Evolutionary conservation across 441 rosid genomes (phyloP).

Genomic region (Bruguiera hainesii): DNA sequence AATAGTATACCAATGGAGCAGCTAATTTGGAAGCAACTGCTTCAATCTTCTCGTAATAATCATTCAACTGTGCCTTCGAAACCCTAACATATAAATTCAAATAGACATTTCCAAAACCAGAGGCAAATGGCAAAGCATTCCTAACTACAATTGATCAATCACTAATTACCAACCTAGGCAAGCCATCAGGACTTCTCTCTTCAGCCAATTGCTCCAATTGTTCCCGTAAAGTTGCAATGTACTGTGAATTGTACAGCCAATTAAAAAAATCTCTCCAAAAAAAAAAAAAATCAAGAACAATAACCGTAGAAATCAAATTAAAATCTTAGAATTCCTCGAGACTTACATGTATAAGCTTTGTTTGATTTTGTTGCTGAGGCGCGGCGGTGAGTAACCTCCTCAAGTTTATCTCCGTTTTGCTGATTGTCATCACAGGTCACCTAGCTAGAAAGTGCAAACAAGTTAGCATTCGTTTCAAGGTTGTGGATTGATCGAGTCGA

Average conservation of each 20-base stretch:
- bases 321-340: neutral
- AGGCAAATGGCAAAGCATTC: neutral
- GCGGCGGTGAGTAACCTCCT: constrained; percentile 73
- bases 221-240: constrained; percentile 79
- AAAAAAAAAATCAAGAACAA: neutral
- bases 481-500: too few relatives aligned
- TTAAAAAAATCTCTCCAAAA: neutral
- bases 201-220: constrained; percentile 64
- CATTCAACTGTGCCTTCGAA: constrained; percentile 58
- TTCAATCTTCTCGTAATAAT: constrained; percentile 64
- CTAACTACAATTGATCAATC: too few relatives aligned
- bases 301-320: neutral
- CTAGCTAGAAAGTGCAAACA: too few relatives aligned
- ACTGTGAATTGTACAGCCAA: constrained; percentile 35
- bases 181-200: constrained; percentile 69
- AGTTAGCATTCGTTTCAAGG: too few relatives aligned
- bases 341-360: constrained; percentile 72
- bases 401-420: constrained; percentile 75
- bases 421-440: constrained; percentile 43
- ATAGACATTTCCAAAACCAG: neutral
- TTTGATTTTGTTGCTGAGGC: constrained; percentile 64
- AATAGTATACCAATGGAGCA: constrained; percentile 33
- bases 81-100: constrained; percentile 30
- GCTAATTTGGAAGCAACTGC: constrained; percentile 51
- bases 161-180: constrained; percentile 46